Base-by-base conservation (phyloP, 2,329 filamentous ascomycete species). In the Colletotrichum shisoi region DNA sequence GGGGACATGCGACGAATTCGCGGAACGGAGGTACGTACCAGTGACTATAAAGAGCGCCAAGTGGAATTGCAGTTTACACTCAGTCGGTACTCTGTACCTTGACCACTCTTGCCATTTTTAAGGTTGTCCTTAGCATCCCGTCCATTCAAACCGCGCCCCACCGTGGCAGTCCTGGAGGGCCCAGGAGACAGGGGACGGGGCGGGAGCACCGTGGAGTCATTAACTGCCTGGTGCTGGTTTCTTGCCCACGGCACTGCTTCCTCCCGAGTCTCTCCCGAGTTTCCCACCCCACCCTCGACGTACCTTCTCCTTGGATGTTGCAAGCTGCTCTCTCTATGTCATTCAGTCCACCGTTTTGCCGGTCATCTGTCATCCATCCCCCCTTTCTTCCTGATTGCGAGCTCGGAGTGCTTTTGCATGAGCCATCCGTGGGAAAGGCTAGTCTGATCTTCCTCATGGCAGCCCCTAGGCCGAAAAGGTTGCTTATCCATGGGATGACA, bases 61-160 rank as follows among this genome's bases (percentile, higher is more conserved):
- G 45, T 12, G 34, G 19, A n/a, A 19, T 49, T 17, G 34, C 21
- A n/a, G 19, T 59, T 48, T 42, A 34, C 53, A 59, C 37, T 64
- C 31, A 48, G 61, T 59, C 24, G 31, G 31, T 48, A 59, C 37
- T 59, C 31, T 54, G 61, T 64, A 59, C 64, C 64, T 31, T 31
- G 27, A 31, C 27, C 52, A 42, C 61, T 62, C 52, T 54, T 40
- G 21, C 46, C 45, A 53, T 49, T 57, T 67, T 67, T 67, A 67
- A 67, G 64, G 64, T 67, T 67, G 54, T 31, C 64, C 52, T 37
- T 51, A 59, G 52, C 58, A 57, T 66, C 63, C 63, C 63, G 51
- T 57, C 58, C 57, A 58, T 51, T 62, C 57, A 52, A 44, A 52
- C 19, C 63, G 51, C 58, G 63, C 63, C 58, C 63, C 63, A 31